Base-by-base conservation (phyloP, 75 land plant genomes). In the Selaginella tamariscina region DNA sequence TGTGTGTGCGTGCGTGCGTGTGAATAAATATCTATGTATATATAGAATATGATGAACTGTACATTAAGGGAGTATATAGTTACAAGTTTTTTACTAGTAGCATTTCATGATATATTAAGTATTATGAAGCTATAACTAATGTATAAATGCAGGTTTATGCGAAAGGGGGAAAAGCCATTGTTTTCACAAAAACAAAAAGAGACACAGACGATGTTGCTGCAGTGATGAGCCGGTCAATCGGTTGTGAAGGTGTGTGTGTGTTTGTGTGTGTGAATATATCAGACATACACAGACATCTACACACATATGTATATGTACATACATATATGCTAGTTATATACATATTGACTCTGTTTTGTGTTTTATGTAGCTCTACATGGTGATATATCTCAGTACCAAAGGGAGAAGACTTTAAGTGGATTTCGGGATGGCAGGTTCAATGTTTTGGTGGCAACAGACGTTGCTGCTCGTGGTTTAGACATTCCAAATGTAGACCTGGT, bases 111-210 rank as follows among this genome's bases (percentile, higher is more conserved):
- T 56, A 2, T 27, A 2, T 2, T 24, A 27, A 56, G 15, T 18
- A 2, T 2, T 24, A 2, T 56, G 23, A 18, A 24, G 27, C 23
- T 24, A 27, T 64, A 59, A 59, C 8, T 65, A n/a, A n/a, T 22
- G 11, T 65, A 5, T 27, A 66, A 56, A 70, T 33, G 23, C 69
- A 92, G 97, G 89, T 87, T 39, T 73, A 93, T 79, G 98, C 74
- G n/a, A 86, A 89, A 65, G 91, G 91, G 20, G 98, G 96, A 1
- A 93, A 93, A 65, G 76, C 91, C 33, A 93, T 93, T 33, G 88
- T 93, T 54, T 93, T 93, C 70, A 90, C 98, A 5, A 84, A 87
- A 74, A 93, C 98, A 30, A 93, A 89, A 59, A 81, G 87, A 44
- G 98, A 93, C 79, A 95, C 91, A 33, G 98, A 93, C 68, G 66